Base-by-base conservation (phyloP, 805 yeast genomes). In the Candida schatavii region DNA sequence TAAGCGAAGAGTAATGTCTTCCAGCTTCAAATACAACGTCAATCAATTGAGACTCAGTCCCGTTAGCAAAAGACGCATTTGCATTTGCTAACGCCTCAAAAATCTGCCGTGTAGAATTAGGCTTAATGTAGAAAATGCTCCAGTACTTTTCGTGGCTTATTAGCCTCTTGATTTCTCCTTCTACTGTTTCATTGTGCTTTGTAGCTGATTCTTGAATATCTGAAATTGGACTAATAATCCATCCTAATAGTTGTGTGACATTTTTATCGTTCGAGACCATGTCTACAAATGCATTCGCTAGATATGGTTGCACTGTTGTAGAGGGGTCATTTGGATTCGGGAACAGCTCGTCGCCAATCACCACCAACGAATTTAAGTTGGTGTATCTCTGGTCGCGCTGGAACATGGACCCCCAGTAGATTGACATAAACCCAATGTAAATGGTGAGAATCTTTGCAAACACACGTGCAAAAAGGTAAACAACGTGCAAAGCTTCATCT, bases 331-430 rank as follows among this genome's bases (percentile, higher is more conserved):
- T 49, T n/a, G 22, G 32, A 30, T 20, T 21, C 9, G 33, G n/a
- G 20, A 59, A 51, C 30, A 43, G 32, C 13, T 43, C 40, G 45
- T 67, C 72, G 34, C 56, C 73, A 23, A 59, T 55, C 2, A 67
- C 69, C 13, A 67, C 67, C 49, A 68, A 55, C 59, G 64, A 57
- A 35, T 50, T 50, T 50, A 69, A 52, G 48, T 69, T 65, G 35
- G 38, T 45, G 17, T 63, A 51, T 9, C 74, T 56, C 14, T 39
- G 36, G 27, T 54, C 46, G 29, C 74, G 56, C 3, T 48, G 48
- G 49, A 56, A 66, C 43, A 60, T 46, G 14, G 72, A 55, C 4
- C 72, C 75, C 75, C 75, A 69, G 46, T 69, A 69, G 23, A 69
- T 51, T 7, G 70, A 60, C 35, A 69, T 58, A 5, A 67, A 45